A percentile compares a stretch with the other conserved stretches of the same genome.
Conservation (phyloP, 148 eudicot genomes). For the Polygonum aviculare region DNA sequence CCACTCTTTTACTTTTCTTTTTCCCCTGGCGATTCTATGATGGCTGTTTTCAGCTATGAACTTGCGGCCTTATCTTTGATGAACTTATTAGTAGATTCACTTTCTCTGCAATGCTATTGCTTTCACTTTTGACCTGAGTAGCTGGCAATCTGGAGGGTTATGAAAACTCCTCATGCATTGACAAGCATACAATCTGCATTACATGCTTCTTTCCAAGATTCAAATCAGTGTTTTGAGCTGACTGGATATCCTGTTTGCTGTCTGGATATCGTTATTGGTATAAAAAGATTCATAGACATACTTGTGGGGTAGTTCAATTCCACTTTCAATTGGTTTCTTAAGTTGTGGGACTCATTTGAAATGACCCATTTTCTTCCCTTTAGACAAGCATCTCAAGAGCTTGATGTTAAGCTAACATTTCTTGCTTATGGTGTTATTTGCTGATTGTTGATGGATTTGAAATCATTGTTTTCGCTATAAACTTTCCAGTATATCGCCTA, state of each 20-base stretch:
- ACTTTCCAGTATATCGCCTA: neutral
- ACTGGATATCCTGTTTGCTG: neutral
- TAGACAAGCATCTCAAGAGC: neutral
- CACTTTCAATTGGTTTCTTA: neutral
- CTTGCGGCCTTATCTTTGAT: neutral
- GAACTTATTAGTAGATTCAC: neutral
- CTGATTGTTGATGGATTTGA: neutral
- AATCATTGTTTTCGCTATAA: neutral
- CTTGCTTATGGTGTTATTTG: neutral
- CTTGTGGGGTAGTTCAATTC: neutral
- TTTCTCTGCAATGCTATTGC: neutral
- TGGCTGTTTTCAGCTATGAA: neutral
- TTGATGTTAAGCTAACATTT: neutral
- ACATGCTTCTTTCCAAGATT: neutral
- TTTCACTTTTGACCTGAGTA: neutral
- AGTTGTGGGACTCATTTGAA: neutral
- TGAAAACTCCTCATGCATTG: neutral
- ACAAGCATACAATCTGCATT: neutral
- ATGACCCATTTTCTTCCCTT: neutral
- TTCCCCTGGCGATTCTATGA: neutral
- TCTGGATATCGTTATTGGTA: neutral
- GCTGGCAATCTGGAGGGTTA: neutral
- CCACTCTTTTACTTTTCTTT: neutral
- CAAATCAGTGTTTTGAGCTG: neutral
- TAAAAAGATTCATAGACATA: neutral